phyloP scores from a whole-genome alignment of 768 basidiomycete species.

The Pleurotus giganteus region DNA sequence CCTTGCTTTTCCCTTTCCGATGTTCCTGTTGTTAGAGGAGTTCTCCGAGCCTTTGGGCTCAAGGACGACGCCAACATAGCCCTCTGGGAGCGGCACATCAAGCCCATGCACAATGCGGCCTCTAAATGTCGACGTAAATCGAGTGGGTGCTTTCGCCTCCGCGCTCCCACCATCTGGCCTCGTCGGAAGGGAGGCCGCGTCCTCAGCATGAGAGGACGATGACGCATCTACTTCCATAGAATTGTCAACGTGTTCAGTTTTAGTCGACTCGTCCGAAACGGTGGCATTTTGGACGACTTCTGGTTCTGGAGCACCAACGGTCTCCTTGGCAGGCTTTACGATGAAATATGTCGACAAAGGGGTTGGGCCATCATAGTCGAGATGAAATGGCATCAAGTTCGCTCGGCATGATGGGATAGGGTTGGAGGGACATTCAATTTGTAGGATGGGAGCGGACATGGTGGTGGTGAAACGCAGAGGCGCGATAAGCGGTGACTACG shows the following conservation, averaged over 20 bases:
- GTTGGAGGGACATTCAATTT: not conserved
- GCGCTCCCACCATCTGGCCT: not conserved
- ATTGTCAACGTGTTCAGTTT: not conserved
- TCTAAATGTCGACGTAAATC: conserved; percentile 66
- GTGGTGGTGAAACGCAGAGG: not conserved
- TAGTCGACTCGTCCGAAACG: not conserved
- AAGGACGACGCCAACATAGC: conserved; percentile 69
- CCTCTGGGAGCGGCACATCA: conserved; percentile 55
- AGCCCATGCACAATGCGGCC: conserved; percentile 75
- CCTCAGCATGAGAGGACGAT: not conserved
- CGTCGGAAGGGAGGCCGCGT: not conserved
- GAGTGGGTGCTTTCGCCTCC: conserved; percentile 16
- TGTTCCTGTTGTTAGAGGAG: conserved; percentile 1
- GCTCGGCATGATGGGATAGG: conserved; percentile 46
- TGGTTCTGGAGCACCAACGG: conserved; percentile 24
- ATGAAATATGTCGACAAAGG: conserved; percentile 74
- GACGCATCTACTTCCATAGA: not conserved
- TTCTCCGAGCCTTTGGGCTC: not conserved
- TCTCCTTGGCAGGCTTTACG: conserved; percentile 40
- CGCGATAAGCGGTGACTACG: too few species aligned
- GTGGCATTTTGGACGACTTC: not conserved
- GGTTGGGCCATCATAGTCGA: conserved; percentile 67
- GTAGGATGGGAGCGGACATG: conserved; percentile 2
- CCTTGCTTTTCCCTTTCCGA: conserved; percentile 11
- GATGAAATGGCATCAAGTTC: conserved; percentile 82